A percentile compares a stretch with the other conserved stretches of the same genome.
Evolutionary conservation across 139 green algal genomes (phyloP).

Genomic region (Marvania coccoides): DNA sequence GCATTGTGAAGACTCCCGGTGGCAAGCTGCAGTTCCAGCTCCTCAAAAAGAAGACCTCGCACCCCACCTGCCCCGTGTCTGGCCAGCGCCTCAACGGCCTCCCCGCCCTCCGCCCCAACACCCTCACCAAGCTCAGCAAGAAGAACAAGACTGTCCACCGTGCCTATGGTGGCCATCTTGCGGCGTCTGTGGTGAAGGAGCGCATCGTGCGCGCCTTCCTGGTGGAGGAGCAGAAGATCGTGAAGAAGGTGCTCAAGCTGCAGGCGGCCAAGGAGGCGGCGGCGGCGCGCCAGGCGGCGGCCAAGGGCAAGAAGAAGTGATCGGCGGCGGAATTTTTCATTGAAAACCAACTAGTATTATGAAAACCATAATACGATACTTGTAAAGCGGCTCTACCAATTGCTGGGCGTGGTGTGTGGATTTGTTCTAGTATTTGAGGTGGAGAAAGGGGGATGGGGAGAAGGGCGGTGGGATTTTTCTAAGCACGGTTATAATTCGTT

Average conservation of each 20-base stretch:
- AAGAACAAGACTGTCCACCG: slow-evolving; percentile 91
- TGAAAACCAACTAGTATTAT: too few relatives aligned
- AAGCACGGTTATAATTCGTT: too few relatives aligned
- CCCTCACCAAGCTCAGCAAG: slow-evolving; percentile 73
- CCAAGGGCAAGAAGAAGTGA: slow-evolving; percentile 25
- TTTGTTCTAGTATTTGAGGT: too few relatives aligned
- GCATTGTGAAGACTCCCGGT: slow-evolving; percentile 88
- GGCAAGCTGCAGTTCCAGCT: slow-evolving; percentile 87
- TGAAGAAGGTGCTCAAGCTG: slow-evolving; percentile 93
- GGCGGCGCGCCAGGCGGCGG: too few relatives aligned
- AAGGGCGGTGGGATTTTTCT: too few relatives aligned
- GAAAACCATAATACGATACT: too few relatives aligned
- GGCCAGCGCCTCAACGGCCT: slow-evolving; percentile 74
- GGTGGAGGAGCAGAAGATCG: slow-evolving; percentile 99
- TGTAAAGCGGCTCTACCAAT: too few relatives aligned
- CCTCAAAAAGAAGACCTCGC: slow-evolving; percentile 77
- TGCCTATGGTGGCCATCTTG: slow-evolving; percentile 88
- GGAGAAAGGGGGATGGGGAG: too few relatives aligned
- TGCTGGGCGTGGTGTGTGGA: too few relatives aligned
- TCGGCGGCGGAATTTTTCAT: too few relatives aligned
- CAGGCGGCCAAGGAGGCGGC: slow-evolving; percentile 59
- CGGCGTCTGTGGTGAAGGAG: slow-evolving; percentile 73
- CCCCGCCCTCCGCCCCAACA: slow-evolving; percentile 42
- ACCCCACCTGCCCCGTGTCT: slow-evolving; percentile 68
- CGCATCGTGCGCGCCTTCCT: slow-evolving; percentile 94